These are phyloP conservation scores for Mycena latifolia DNA, from an alignment of 768 basidiomycete species.

Conservation along the genomic window DNA sequence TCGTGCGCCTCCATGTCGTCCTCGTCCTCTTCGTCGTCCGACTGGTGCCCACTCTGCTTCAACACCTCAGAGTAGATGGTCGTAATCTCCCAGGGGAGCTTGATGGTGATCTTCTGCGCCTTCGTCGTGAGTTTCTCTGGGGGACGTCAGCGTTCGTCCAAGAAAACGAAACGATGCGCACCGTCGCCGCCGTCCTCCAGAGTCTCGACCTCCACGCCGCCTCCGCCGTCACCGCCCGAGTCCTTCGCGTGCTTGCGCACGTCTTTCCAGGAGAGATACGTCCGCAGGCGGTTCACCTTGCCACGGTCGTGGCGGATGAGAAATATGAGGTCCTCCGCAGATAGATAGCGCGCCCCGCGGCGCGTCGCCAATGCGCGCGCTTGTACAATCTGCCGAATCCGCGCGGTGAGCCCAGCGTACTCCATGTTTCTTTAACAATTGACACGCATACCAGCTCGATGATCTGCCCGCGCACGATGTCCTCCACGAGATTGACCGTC, in stretches of 20 bases:
- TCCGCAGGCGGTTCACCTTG: slow-evolving; percentile 92
- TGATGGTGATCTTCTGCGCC: slow-evolving; percentile 93
- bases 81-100: slow-evolving; percentile 95
- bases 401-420: neutral
- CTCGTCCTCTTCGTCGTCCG: slow-evolving; percentile 96
- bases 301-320: slow-evolving; percentile 94
- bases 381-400: slow-evolving; percentile 78
- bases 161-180: slow-evolving; percentile 43
- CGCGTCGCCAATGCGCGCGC: slow-evolving; percentile 87
- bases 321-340: slow-evolving; percentile 96
- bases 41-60: slow-evolving; percentile 78
- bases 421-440: neutral
- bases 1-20: slow-evolving; percentile 97
- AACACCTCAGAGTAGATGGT: slow-evolving; percentile 94
- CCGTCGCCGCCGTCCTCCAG: slow-evolving; percentile 89
- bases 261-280: slow-evolving; percentile 97
- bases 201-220: slow-evolving; percentile 84
- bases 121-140: slow-evolving; percentile 84
- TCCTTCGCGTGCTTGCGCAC: slow-evolving; percentile 96
- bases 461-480: slow-evolving; percentile 91
- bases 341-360: slow-evolving; percentile 86
- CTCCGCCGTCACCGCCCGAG: slow-evolving; percentile 84
- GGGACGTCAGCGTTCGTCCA: neutral
- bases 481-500: slow-evolving; percentile 94
- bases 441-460: slow-evolving; percentile 78